Percentiles rank a stretch among this genome's conserved stretches.
Conservation (phyloP, 202 grass and related monocot genomes). For the Brachypodium distachyon region DNA sequence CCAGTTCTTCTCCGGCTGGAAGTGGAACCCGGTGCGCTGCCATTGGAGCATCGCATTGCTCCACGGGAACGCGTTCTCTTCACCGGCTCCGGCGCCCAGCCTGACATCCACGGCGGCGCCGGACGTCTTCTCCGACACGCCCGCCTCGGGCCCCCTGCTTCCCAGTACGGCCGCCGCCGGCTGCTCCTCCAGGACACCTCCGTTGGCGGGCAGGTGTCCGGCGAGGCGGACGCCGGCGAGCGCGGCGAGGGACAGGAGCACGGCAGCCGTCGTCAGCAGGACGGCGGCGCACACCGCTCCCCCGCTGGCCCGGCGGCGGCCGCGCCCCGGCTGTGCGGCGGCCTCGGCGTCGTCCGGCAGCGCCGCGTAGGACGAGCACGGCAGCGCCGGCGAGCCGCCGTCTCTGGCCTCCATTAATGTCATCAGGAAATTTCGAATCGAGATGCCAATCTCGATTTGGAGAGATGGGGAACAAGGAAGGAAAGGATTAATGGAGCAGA, state of each 20-base stretch:
- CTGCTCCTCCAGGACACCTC: too few species aligned
- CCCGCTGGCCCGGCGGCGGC: not conserved
- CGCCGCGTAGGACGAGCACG: conserved; percentile 29
- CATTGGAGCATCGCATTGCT: conserved; percentile 85
- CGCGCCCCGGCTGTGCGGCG: not conserved
- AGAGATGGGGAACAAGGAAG: not conserved
- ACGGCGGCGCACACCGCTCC: not conserved
- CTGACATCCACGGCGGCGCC: not conserved
- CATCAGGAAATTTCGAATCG: too few species aligned
- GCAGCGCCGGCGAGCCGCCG: not conserved
- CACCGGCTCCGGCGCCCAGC: not conserved
- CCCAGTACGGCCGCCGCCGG: not conserved
- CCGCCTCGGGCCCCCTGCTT: conserved; percentile 37
- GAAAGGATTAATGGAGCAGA: too few species aligned
- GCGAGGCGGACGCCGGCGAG: not conserved
- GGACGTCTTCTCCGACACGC: conserved; percentile 86
- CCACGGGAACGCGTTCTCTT: conserved; percentile 48
- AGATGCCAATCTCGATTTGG: too few species aligned
- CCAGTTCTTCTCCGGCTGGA: conserved; percentile 88
- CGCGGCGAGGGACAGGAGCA: conserved; percentile 13
- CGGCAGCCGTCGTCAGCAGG: not conserved
- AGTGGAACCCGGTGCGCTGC: conserved; percentile 83
- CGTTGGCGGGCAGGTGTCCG: not conserved
- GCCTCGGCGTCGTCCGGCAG: conserved; percentile 11
- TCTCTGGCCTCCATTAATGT: conserved; percentile 46